Evolutionary conservation across 768 basidiomycete genomes (phyloP).

Genomic region (Pulveroboletus frians): DNA sequence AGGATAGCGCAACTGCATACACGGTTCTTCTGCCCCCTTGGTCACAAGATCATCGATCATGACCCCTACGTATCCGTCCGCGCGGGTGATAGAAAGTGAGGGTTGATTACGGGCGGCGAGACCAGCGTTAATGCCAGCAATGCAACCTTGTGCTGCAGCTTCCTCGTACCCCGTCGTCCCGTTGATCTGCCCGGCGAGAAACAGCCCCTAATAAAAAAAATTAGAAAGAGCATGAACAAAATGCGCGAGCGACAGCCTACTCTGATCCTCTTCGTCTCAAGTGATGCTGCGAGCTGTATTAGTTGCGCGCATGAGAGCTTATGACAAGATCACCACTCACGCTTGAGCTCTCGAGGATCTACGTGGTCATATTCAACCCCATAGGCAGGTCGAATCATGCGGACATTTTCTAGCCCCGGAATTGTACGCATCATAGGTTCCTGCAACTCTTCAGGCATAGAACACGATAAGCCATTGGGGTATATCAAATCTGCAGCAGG

Average conservation of each 20-base stretch:
- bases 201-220: conserved; percentile 53
- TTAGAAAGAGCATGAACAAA: not conserved
- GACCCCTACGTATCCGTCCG: conserved; percentile 83
- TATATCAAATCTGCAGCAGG: conserved; percentile 67
- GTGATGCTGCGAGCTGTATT: conserved; percentile 46
- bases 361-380: conserved; percentile 92
- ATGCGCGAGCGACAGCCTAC: conserved; percentile 28
- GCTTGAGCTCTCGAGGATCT: conserved; percentile 73
- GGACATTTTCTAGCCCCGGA: conserved; percentile 77
- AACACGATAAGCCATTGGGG: conserved; percentile 86
- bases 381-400: conserved; percentile 82
- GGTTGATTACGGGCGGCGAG: conserved; percentile 52
- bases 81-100: conserved; percentile 67
- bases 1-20: conserved; percentile 35
- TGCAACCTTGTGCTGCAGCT: conserved; percentile 84
- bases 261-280: conserved; percentile 82
- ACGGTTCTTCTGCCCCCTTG: conserved; percentile 89
- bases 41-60: conserved; percentile 89
- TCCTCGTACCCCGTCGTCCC: conserved; percentile 94
- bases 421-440: conserved; percentile 80
- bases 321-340: conserved; percentile 39
- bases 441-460: conserved; percentile 82
- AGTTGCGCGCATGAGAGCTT: conserved; percentile 1
- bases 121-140: conserved; percentile 88
- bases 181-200: conserved; percentile 88